These are phyloP conservation scores for Acidiella bohemica DNA, from an alignment of 495 filamentous ascomycete genomes.

Conservation along the genomic window DNA sequence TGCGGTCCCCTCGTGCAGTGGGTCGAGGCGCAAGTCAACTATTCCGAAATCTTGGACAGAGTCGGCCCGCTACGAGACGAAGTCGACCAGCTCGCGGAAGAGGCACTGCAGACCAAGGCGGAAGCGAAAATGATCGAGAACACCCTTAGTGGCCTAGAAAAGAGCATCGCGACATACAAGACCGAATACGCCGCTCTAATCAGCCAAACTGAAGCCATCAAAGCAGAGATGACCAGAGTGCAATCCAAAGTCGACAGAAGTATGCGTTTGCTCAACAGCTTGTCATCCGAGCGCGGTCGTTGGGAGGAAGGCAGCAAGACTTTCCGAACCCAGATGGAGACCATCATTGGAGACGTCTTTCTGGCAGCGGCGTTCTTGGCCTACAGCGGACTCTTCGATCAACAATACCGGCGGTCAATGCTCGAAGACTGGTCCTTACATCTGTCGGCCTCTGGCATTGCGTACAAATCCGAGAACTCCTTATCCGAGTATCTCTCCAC, in stretches of 20 bases:
- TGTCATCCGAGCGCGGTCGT: constrained; percentile 79
- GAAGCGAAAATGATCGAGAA: constrained; percentile 85
- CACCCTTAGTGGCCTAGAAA: constrained; percentile 68
- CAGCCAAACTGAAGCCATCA: constrained; percentile 94
- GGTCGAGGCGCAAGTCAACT: constrained; percentile 94
- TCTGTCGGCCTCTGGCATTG: constrained; percentile 74
- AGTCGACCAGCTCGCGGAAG: constrained; percentile 71
- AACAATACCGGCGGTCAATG: constrained; percentile 95
- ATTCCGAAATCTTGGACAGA: constrained; percentile 88
- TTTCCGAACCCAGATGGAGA: constrained; percentile 94
- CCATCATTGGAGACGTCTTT: constrained; percentile 87
- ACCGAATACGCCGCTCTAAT: constrained; percentile 91
- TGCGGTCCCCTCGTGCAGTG: constrained; percentile 95
- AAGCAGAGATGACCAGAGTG: constrained; percentile 86
- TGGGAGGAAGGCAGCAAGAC: constrained; percentile 97
- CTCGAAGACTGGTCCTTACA: constrained; percentile 94
- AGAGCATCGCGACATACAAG: constrained; percentile 93
- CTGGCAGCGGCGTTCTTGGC: constrained; percentile 92
- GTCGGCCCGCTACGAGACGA: constrained; percentile 90
- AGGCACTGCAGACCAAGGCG: constrained; percentile 83
- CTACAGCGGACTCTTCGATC: constrained; percentile 96
- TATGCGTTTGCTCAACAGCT: constrained; percentile 80
- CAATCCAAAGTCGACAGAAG: constrained; percentile 97
- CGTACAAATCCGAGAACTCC: constrained; percentile 84
- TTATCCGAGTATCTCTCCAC: constrained; percentile 94